Evolutionary conservation across 306 rosid species (phyloP).

Genomic region (Prunus salicina): DNA sequence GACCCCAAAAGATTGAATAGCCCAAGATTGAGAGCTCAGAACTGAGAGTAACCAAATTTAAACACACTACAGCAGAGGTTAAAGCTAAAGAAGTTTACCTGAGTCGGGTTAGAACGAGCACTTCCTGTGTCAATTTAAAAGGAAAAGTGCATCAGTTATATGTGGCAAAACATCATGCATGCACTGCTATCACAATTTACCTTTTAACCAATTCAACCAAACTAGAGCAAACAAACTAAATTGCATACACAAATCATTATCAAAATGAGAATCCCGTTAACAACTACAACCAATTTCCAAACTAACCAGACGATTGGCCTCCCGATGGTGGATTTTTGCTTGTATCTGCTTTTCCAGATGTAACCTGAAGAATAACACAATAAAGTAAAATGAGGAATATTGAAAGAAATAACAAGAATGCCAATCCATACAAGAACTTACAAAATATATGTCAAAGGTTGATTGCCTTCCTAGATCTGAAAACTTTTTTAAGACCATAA

Average conservation of each 20-base stretch:
- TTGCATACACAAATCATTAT: not conserved
- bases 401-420: not conserved
- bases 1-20: not conserved
- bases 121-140: slow-evolving; percentile 40
- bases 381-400: slow-evolving; percentile 7
- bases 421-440: not conserved
- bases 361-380: slow-evolving; percentile 41
- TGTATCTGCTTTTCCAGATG: slow-evolving; percentile 39
- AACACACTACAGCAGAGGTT: not conserved
- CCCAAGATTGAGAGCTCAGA: not conserved
- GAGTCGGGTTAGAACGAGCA: slow-evolving; percentile 37
- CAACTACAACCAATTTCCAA: slow-evolving; percentile 1
- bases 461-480: not conserved
- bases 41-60: not conserved
- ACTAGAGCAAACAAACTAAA: not conserved
- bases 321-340: slow-evolving; percentile 43
- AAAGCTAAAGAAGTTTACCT: slow-evolving; percentile 43
- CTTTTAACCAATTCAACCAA: not conserved
- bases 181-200: not conserved
- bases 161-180: not conserved
- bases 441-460: not conserved
- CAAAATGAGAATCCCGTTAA: not conserved
- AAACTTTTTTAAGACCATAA: not conserved
- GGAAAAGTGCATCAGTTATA: slow-evolving; percentile 7
- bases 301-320: slow-evolving; percentile 70